phyloP scores from a whole-genome alignment of 179 eudicot genomes.

The Patellifolia procumbens region DNA sequence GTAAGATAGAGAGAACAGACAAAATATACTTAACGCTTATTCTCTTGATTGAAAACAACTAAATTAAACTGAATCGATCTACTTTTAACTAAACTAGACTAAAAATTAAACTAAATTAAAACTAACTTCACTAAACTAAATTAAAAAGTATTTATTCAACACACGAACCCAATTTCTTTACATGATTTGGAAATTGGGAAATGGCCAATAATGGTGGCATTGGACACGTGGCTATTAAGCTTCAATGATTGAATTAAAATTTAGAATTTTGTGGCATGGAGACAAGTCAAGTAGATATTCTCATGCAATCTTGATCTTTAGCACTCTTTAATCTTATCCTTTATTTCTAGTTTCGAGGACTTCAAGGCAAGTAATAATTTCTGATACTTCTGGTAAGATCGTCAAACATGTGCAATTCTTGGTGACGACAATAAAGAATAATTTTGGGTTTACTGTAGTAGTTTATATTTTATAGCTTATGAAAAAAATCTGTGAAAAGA shows the following conservation, averaged over 20 bases:
- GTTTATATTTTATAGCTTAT: too few species aligned
- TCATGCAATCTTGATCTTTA: neutral
- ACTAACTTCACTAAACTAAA: too few species aligned
- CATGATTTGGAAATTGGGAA: neutral
- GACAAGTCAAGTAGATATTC: neutral
- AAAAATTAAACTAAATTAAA: too few species aligned
- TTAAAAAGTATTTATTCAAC: too few species aligned
- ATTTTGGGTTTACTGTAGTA: neutral
- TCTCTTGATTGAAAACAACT: too few species aligned
- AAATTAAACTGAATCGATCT: too few species aligned
- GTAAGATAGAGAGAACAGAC: too few species aligned
- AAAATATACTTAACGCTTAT: too few species aligned
- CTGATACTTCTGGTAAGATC: neutral
- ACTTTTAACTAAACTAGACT: too few species aligned
- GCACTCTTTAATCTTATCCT: neutral
- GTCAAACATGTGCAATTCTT: neutral
- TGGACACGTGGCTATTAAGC: neutral
- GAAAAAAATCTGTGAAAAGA: too few species aligned
- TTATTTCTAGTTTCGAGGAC: neutral
- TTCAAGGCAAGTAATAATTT: neutral
- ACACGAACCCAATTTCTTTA: slow-evolving; percentile 14
- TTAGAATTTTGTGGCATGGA: neutral
- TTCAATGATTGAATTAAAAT: neutral
- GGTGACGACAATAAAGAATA: neutral
- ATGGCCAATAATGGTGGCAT: slow-evolving; percentile 4